phyloP scores from a whole-genome alignment of 1,284 basidiomycete genomes.

The Malassezia cuniculi region DNA sequence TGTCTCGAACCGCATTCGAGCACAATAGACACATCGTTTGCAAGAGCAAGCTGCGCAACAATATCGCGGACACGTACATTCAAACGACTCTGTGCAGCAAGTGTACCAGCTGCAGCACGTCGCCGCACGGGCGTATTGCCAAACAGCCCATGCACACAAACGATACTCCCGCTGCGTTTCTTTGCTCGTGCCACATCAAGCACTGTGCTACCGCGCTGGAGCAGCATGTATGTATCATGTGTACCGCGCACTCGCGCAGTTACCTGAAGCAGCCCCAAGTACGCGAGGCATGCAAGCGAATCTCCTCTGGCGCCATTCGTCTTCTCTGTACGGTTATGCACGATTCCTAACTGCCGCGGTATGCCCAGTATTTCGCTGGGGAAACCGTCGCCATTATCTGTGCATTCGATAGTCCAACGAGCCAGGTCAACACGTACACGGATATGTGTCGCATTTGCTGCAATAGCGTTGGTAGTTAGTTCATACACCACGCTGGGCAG shows the following conservation, averaged over 20 bases:
- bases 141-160: conserved; percentile 1
- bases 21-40: too few relatives aligned
- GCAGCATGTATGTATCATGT: not conserved
- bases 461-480: not conserved
- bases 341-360: too few relatives aligned
- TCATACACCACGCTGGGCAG: not conserved
- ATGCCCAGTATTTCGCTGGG: not conserved
- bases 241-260: too few relatives aligned
- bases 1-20: too few relatives aligned
- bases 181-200: conserved; percentile 1
- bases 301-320: too few relatives aligned
- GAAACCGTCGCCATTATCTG: not conserved
- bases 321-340: too few relatives aligned
- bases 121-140: not conserved
- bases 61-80: too few relatives aligned
- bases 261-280: conserved; percentile 1
- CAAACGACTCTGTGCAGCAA: too few relatives aligned
- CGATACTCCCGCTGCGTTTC: not conserved
- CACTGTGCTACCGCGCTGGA: conserved; percentile 3
- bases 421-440: conserved; percentile 2
- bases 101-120: not conserved
- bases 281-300: not conserved
- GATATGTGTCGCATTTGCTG: not conserved
- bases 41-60: too few relatives aligned
- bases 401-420: conserved; percentile 1